Conservation (phyloP, 1,139 yeast species). For the Blastobotrys elegans region DNA sequence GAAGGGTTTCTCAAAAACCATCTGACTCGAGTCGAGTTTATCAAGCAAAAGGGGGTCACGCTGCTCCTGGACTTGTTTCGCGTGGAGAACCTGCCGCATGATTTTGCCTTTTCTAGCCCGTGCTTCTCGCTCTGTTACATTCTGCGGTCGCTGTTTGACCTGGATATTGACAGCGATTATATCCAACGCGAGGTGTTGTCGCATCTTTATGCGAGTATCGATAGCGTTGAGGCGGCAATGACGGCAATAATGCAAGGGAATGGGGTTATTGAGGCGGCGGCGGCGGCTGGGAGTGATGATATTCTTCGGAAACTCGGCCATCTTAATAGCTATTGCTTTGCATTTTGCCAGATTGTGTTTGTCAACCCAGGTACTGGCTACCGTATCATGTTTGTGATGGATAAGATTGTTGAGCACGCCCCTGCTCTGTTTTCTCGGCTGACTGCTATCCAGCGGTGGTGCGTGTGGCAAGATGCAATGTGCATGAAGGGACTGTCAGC, state of each 20-base stretch:
- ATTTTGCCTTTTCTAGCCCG: slow-evolving; percentile 32
- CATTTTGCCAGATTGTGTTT: slow-evolving; percentile 29
- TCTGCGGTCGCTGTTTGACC: slow-evolving; percentile 28
- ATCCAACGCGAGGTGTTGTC: slow-evolving; percentile 21
- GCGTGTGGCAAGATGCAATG: slow-evolving; percentile 28
- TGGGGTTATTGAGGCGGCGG: slow-evolving; percentile 12
- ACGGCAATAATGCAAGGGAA: not conserved
- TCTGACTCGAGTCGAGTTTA: slow-evolving; percentile 32
- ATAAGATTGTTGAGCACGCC: slow-evolving; percentile 18
- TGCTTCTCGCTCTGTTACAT: slow-evolving; percentile 28
- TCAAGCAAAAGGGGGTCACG: slow-evolving; percentile 30
- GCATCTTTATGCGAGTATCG: slow-evolving; percentile 10
- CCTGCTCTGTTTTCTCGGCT: slow-evolving; percentile 16
- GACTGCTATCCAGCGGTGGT: slow-evolving; percentile 26
- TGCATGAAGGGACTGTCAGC: slow-evolving; percentile 18
- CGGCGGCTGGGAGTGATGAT: slow-evolving; percentile 16
- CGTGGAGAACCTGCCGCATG: slow-evolving; percentile 33
- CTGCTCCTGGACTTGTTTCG: slow-evolving; percentile 27
- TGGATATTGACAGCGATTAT: slow-evolving; percentile 27
- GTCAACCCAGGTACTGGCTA: slow-evolving; percentile 31
- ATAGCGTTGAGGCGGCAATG: slow-evolving; percentile 16
- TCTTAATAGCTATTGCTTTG: slow-evolving; percentile 23
- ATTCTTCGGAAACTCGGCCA: slow-evolving; percentile 20
- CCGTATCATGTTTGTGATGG: slow-evolving; percentile 26
- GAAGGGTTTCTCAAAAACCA: slow-evolving; percentile 35